Base-by-base conservation (phyloP, 352 stramenopile genomes). In the Globisporangium emineosum region DNA sequence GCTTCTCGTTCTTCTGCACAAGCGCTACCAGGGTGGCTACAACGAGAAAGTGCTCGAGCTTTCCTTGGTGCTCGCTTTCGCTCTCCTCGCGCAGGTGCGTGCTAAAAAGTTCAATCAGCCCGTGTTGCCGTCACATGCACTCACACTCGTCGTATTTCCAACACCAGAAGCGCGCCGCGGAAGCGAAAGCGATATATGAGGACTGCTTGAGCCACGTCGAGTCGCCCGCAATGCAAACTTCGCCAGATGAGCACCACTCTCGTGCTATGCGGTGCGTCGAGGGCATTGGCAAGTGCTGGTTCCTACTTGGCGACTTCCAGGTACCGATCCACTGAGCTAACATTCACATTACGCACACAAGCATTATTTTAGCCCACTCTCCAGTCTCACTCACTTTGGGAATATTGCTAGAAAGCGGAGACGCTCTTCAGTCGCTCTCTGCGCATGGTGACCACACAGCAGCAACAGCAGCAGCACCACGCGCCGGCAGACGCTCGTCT, bases 11-110 rank as follows among this genome's bases (percentile, higher is more conserved):
- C 61, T 68, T 1, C 61, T 88, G 5, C 37, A 52, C 0, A 60
- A 64, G 19, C 43, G 76, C 7, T 91, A 87, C 40, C 67, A 71
- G 15, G 80, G 72, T 30, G 81, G 72, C 8, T 77, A 72, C 68
- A 89, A 91, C 52, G 71, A 75, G 5, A 76, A 75, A 42, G 61
- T 87, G 8, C 67, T 90, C 3, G 53, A 75, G 33, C 58, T 90
- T 0, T 73, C 32, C 1, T 57, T 75, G 21, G 64, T 69, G 6
- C 60, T 89, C 9, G 78, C 75, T 0, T 67, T 59, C 8, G 64
- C 75, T 12, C 50, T 87, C 1, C 40, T 90, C 5, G 65, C 63
- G 2, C 79, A 87, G 73, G 80, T 89, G 67, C 0, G 55, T 13
- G n/a, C 12, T 17, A 17, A 19, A 10, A 25, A 56, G 12, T 8